These are phyloP conservation scores for Talaromyces sp. DNA, from an alignment of 2,329 filamentous ascomycete species.

Conservation along the genomic window DNA sequence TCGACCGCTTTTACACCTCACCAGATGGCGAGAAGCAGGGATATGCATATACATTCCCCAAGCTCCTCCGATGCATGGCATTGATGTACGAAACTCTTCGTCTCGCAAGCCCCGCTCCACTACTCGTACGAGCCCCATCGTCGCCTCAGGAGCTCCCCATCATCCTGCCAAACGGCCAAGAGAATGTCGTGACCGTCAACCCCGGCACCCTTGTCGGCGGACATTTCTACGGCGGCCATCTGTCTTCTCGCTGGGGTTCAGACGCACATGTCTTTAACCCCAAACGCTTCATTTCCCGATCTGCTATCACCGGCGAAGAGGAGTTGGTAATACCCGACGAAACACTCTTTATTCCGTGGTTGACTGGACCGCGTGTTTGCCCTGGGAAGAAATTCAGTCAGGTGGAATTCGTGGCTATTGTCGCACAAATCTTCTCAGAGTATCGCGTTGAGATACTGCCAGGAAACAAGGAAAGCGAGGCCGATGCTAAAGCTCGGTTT, in stretches of 20 bases:
- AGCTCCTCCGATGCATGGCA: background rate
- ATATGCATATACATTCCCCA: background rate
- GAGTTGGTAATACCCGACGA: background rate
- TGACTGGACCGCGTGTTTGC: background rate
- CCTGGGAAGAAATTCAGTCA: slow-evolving; percentile 2
- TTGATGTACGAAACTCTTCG: slow-evolving; percentile 3
- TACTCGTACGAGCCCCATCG: background rate
- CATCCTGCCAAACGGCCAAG: background rate
- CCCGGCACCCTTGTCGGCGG: background rate
- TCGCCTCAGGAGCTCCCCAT: background rate
- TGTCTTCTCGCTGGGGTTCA: background rate
- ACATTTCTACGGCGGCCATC: slow-evolving; percentile 2
- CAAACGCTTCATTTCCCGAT: background rate
- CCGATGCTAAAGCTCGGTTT: background rate
- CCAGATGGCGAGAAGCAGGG: background rate
- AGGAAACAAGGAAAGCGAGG: background rate
- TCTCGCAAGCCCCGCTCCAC: background rate
- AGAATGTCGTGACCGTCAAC: background rate
- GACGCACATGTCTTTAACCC: background rate
- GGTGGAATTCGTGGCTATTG: background rate
- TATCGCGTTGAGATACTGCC: background rate
- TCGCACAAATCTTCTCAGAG: background rate
- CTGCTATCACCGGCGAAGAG: background rate
- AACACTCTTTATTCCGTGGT: background rate
- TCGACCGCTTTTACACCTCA: background rate